phyloP scores from a whole-genome alignment of 352 stramenopile species.

The Pythium biforme region DNA sequence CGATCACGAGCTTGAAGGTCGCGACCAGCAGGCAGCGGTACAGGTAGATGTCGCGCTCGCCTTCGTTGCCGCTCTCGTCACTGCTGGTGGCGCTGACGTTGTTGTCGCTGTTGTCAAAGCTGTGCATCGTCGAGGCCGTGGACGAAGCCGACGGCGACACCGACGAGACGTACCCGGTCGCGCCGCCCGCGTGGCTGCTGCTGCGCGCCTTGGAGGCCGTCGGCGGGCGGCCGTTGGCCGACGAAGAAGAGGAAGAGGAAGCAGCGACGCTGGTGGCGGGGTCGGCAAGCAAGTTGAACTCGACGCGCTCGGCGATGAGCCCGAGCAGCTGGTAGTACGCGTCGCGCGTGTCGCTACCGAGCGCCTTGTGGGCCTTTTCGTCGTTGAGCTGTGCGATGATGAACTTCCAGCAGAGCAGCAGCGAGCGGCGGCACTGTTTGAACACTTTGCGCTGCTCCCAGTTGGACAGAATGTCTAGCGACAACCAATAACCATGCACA shows the following conservation, averaged over 20 bases:
- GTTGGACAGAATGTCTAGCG: slow-evolving; percentile 24
- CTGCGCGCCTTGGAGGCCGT: slow-evolving; percentile 14
- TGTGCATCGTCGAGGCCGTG: slow-evolving; percentile 6
- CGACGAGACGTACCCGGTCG: slow-evolving; percentile 1
- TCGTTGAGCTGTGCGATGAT: slow-evolving; percentile 59
- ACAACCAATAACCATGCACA: not conserved
- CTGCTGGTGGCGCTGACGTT: not conserved
- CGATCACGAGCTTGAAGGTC: slow-evolving; percentile 71
- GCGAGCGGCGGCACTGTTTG: slow-evolving; percentile 53
- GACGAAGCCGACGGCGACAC: slow-evolving; percentile 15
- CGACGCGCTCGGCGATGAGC: slow-evolving; percentile 60
- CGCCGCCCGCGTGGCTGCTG: slow-evolving; percentile 18
- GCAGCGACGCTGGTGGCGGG: slow-evolving; percentile 3
- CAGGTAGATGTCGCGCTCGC: slow-evolving; percentile 54
- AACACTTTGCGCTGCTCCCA: slow-evolving; percentile 49
- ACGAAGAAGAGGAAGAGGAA: not conserved
- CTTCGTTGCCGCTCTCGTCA: slow-evolving; percentile 36
- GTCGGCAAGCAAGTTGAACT: slow-evolving; percentile 53
- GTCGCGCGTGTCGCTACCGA: slow-evolving; percentile 39
- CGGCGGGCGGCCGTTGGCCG: slow-evolving; percentile 6
- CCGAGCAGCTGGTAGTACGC: slow-evolving; percentile 65
- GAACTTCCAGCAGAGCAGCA: slow-evolving; percentile 70
- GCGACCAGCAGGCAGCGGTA: slow-evolving; percentile 70
- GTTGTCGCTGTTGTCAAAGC: slow-evolving; percentile 19
- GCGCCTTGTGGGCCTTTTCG: slow-evolving; percentile 25